A percentile compares a stretch with the other conserved stretches of the same genome.
Evolutionary conservation across 169 alveolate species (phyloP).

Genomic region (Amoebophrya sp.): DNA sequence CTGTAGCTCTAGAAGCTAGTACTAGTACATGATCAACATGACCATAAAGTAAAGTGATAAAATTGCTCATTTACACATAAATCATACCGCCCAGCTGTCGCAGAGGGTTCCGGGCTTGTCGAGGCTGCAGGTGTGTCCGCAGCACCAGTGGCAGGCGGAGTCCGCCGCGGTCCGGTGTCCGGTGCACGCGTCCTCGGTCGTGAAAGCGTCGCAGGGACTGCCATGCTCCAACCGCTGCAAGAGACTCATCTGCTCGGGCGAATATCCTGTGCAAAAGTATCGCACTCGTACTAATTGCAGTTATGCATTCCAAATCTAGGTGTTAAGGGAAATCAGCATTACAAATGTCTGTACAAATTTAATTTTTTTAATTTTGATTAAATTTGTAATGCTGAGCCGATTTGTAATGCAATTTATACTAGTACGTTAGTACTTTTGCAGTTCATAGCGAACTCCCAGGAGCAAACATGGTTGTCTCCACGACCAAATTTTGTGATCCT

Average conservation of each 20-base stretch:
- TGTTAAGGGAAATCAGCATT: too few relatives aligned
- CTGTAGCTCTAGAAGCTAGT: not conserved
- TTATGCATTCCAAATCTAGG: too few relatives aligned
- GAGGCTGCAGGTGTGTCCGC: not conserved
- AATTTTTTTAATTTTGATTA: too few relatives aligned
- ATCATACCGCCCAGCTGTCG: not conserved
- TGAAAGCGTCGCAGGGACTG: not conserved
- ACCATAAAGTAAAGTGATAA: not conserved
- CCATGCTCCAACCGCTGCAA: not conserved
- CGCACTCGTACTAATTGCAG: too few relatives aligned
- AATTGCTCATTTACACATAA: not conserved
- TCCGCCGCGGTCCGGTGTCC: not conserved
- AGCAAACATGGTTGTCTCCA: not conserved
- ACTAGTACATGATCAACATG: not conserved
- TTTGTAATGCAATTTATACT: too few relatives aligned
- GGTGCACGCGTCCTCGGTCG: not conserved
- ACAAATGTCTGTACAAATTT: too few relatives aligned
- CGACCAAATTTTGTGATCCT: not conserved
- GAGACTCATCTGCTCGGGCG: not conserved
- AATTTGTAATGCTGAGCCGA: too few relatives aligned
- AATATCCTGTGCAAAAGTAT: too few relatives aligned
- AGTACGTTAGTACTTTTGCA: too few relatives aligned
- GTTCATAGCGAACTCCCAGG: not conserved
- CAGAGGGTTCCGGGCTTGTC: not conserved
- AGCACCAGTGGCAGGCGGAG: slow-evolving; percentile 7